Percentiles rank a stretch among this genome's conserved stretches.
phyloP scores from a whole-genome alignment of 1,284 basidiomycete species.

The Ustilago bromivora region DNA sequence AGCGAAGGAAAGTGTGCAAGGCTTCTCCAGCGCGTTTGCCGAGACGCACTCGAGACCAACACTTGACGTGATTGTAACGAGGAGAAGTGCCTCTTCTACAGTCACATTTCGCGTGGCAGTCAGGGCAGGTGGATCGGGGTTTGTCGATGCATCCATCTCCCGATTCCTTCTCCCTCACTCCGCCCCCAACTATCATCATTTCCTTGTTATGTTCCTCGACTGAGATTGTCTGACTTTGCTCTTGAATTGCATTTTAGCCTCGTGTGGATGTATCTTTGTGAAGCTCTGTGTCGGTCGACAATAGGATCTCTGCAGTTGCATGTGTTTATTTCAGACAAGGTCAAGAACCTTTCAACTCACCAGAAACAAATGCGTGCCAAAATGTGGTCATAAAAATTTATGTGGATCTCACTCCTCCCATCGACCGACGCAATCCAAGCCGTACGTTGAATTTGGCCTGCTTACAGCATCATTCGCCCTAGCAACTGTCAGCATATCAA shows the following conservation, averaged over 20 bases:
- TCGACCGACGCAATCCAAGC: not conserved
- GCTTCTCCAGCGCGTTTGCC: conserved; percentile 11
- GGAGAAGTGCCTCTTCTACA: not conserved
- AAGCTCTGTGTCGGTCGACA: too few relatives aligned
- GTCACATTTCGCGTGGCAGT: conserved; percentile 3
- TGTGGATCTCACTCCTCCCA: not conserved
- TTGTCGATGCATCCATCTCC: not conserved
- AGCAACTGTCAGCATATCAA: too few relatives aligned
- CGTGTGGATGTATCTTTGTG: too few relatives aligned
- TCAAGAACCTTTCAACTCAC: too few relatives aligned
- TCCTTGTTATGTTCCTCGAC: not conserved
- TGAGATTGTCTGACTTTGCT: too few relatives aligned
- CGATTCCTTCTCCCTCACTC: not conserved
- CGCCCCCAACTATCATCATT: not conserved
- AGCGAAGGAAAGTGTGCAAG: not conserved
- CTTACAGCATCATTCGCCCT: too few relatives aligned
- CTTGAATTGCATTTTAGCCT: too few relatives aligned
- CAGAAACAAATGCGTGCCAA: not conserved
- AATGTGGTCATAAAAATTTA: not conserved
- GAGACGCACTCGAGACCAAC: conserved; percentile 11
- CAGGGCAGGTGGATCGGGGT: not conserved
- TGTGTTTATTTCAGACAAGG: too few relatives aligned
- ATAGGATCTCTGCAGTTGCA: too few relatives aligned
- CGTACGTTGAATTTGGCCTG: too few relatives aligned
- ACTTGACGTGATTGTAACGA: conserved; percentile 10